Evolutionary conservation across 2,329 filamentous ascomycete genomes (phyloP).

Genomic region (Ceratocystis cubensis): DNA sequence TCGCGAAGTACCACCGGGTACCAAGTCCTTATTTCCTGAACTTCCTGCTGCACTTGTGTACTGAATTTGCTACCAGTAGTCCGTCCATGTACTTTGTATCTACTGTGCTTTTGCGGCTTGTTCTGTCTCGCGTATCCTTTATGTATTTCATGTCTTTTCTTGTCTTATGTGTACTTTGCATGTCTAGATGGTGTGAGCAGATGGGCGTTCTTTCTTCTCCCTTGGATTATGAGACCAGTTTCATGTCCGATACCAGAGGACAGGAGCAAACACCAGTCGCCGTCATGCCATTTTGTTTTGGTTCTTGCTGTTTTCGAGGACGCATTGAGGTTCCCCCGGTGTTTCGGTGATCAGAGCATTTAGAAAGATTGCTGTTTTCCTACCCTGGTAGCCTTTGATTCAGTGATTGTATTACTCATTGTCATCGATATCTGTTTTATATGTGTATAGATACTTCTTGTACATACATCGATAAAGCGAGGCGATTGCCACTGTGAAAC

Average conservation of each 20-base stretch:
- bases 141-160: not conserved
- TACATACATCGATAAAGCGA: not conserved
- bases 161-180: not conserved
- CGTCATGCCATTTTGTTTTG: not conserved
- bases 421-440: too few species aligned
- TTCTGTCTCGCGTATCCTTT: too few species aligned
- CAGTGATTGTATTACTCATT: not conserved
- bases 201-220: not conserved
- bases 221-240: not conserved
- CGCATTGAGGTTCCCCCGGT: not conserved
- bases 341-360: not conserved
- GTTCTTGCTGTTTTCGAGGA: not conserved
- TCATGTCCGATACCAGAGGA: not conserved
- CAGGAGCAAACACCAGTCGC: not conserved
- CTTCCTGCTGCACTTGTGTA: too few species aligned
- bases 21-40: too few species aligned
- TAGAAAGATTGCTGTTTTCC: not conserved
- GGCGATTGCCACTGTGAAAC: not conserved
- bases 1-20: too few species aligned
- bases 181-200: not conserved
- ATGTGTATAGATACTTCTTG: not conserved
- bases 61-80: too few species aligned
- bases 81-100: not conserved
- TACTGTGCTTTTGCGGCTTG: not conserved
- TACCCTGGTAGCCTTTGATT: not conserved